Evolutionary conservation across 208 protist genomes (phyloP).

Genomic region (Wallacemonas sp.): DNA sequence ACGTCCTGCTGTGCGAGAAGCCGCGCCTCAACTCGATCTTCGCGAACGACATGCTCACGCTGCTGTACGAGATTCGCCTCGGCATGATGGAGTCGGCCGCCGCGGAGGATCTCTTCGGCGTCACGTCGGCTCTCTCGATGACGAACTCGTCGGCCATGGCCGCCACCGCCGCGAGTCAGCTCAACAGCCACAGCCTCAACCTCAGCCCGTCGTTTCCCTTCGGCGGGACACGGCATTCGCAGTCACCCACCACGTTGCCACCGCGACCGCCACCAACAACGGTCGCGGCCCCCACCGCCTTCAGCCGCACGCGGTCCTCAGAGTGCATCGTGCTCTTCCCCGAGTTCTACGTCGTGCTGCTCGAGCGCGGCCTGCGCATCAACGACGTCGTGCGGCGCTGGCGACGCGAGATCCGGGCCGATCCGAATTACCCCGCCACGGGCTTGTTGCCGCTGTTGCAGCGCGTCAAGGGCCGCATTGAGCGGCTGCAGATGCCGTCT

Average conservation of each 20-base stretch:
- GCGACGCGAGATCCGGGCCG: slow-evolving; percentile 20
- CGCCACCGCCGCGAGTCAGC: neutral
- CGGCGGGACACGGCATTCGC: neutral
- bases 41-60: slow-evolving; percentile 50
- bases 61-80: slow-evolving; percentile 54
- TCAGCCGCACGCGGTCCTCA: neutral
- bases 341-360: slow-evolving; percentile 39
- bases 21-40: slow-evolving; percentile 53
- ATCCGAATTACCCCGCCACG: slow-evolving; percentile 36
- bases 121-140: slow-evolving; percentile 17
- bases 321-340: slow-evolving; percentile 17
- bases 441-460: slow-evolving; percentile 36
- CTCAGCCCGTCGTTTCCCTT: neutral
- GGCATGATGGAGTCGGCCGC: slow-evolving; percentile 37
- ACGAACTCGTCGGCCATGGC: slow-evolving; percentile 5
- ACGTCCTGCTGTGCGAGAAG: slow-evolving; percentile 50
- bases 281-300: no score
- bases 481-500: slow-evolving; percentile 23
- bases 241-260: no score
- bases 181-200: neutral
- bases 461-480: slow-evolving; percentile 34
- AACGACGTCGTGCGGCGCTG: slow-evolving; percentile 30
- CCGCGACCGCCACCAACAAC: no score
- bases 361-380: slow-evolving; percentile 36
- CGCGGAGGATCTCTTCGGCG: slow-evolving; percentile 3